Conservation (phyloP, 2,329 filamentous ascomycete species). For the Penicillium concentricum region DNA sequence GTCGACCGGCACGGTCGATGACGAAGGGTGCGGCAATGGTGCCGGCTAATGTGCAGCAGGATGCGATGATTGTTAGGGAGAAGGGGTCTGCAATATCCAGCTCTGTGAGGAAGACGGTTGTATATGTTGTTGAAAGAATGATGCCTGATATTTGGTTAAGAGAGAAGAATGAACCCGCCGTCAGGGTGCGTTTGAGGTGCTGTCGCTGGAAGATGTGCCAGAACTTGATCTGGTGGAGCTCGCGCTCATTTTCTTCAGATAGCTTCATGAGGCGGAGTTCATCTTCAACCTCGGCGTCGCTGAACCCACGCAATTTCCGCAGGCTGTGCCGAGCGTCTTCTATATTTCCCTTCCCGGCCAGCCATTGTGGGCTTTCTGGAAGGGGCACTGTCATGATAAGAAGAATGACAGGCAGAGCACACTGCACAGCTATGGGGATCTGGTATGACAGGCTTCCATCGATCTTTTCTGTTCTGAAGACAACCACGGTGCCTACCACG, state of each 20-base stretch:
- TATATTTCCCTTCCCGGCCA: slow-evolving; percentile 29
- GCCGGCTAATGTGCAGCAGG: slow-evolving; percentile 38
- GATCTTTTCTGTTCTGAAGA: slow-evolving; percentile 32
- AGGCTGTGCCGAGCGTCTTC: slow-evolving; percentile 32
- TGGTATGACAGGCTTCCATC: slow-evolving; percentile 30
- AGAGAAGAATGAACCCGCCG: slow-evolving; percentile 36
- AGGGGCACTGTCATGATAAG: slow-evolving; percentile 29
- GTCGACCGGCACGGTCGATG: slow-evolving; percentile 35
- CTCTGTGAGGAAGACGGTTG: slow-evolving; percentile 38
- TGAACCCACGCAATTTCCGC: slow-evolving; percentile 33
- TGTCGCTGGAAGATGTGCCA: slow-evolving; percentile 38
- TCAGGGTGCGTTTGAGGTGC: slow-evolving; percentile 38
- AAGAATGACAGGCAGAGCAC: slow-evolving; percentile 32
- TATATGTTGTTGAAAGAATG: slow-evolving; percentile 40
- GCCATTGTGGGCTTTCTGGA: slow-evolving; percentile 39
- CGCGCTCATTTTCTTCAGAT: slow-evolving; percentile 28
- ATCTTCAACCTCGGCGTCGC: slow-evolving; percentile 30
- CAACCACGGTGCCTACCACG: slow-evolving; percentile 34
- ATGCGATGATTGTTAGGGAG: slow-evolving; percentile 36
- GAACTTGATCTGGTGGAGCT: slow-evolving; percentile 29
- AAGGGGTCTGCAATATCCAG: slow-evolving; percentile 36
- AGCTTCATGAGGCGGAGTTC: slow-evolving; percentile 34
- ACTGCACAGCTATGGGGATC: slow-evolving; percentile 40
- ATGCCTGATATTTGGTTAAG: slow-evolving; percentile 39
- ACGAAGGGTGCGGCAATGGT: slow-evolving; percentile 37